Base-by-base conservation (phyloP, 1,284 basidiomycete genomes). In the Cryptococcus sp. region DNA sequence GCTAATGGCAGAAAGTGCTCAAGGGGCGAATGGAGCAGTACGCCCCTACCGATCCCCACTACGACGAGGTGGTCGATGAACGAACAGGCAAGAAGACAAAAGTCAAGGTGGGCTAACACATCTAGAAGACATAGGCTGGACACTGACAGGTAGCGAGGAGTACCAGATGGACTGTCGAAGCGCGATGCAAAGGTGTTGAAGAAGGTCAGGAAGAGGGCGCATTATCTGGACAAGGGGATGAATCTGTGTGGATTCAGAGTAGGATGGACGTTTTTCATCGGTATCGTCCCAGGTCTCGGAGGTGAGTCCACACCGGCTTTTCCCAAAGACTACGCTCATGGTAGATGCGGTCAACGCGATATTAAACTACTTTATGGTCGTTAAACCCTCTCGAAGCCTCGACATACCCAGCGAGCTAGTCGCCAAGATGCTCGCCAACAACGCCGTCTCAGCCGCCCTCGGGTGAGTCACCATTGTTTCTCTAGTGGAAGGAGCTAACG, bases 201-300 rank as follows among this genome's bases (percentile, higher is more conserved):
- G 58, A 80, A 83, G 18, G 82, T 93, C 38, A 82, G 87, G 66
- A 76, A 78, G 45, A 55, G 92, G 7, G 92, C 93, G 0, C 90
- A 92, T 66, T 82, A 85, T 65, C 84, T 97, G 48, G 93, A 97
- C 77, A 93, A 91, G 72, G 86, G 88, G 6, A 87, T 97, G 76
- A 77, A 69, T 41, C 47, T 97, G 10, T 88, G 84, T 59, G 90
- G 92, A 2, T 72, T 95, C 52, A 81, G 82, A 9, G 91, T 95
- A 54, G 92, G 93, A 4, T 94, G 85, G 84, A 77, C 76, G 1
- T 82, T 86, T 22, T 86, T 86, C 70, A 85, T 91, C 45, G 79
- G 79, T 79, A 65, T 72, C 53, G 63, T 72, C n/a, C 68, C 71
- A 9, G 64, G 62, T 21, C 56, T 63, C 4, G 71, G 72, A 42